phyloP scores from a whole-genome alignment of 2,329 filamentous ascomycete genomes.

The Lecanicillium sp. region DNA sequence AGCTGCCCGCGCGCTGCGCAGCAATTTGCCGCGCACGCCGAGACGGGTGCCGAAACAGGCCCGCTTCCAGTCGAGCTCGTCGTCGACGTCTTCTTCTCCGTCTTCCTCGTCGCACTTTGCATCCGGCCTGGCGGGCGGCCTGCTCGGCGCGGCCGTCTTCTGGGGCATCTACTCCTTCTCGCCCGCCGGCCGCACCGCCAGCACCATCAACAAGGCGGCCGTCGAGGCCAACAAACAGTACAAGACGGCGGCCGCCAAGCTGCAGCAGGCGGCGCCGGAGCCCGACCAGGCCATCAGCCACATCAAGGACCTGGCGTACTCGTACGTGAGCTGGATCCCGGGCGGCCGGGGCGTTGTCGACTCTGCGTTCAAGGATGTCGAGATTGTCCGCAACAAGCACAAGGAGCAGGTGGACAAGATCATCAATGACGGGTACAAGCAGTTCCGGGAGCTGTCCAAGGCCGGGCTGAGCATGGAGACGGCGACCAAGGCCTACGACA shows the following conservation, averaged over 20 bases:
- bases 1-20: conserved; percentile 3
- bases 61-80: conserved; percentile 37
- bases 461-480: conserved; percentile 56
- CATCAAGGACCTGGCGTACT: conserved; percentile 59
- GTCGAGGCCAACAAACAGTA: conserved; percentile 56
- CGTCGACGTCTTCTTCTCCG: conserved; percentile 21
- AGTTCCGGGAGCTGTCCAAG: conserved; percentile 57
- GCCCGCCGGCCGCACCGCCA: conserved; percentile 34
- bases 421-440: conserved; percentile 59
- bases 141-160: conserved; percentile 36
- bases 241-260: conserved; percentile 51
- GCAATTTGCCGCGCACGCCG: background rate
- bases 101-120: conserved; percentile 29
- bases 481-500: conserved; percentile 53
- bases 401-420: conserved; percentile 64
- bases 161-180: conserved; percentile 40
- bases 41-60: background rate
- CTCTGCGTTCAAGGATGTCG: conserved; percentile 62
- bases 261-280: conserved; percentile 57
- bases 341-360: conserved; percentile 65
- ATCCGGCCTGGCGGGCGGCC: conserved; percentile 38
- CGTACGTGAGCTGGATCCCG: conserved; percentile 66
- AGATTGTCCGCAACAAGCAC: conserved; percentile 61
- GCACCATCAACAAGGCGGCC: conserved; percentile 40
- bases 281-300: conserved; percentile 61